phyloP scores from a whole-genome alignment of 2,329 filamentous ascomycete species.

The Talaromyces marneffei region DNA sequence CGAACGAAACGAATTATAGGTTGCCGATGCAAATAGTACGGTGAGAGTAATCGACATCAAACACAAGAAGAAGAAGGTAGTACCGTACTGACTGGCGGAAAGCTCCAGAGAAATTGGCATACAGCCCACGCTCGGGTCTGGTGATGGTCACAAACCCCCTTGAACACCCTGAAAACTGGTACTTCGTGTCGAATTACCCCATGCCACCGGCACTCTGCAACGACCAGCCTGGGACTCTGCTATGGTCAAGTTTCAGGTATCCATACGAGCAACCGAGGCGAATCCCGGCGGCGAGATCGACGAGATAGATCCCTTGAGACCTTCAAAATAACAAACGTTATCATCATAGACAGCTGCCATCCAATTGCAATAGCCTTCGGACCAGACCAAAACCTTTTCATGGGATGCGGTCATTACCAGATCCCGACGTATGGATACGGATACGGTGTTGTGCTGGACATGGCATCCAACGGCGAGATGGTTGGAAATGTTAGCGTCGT shows the following conservation, averaged over 20 bases:
- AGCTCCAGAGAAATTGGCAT: neutral
- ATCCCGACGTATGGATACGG: neutral
- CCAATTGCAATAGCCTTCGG: constrained; percentile 1
- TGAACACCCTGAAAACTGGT: neutral
- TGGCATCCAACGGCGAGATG: neutral
- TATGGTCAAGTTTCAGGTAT: neutral
- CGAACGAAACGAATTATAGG: neutral
- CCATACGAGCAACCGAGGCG: neutral
- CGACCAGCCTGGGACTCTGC: neutral
- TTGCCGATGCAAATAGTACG: neutral
- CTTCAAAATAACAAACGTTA: neutral
- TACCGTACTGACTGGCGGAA: neutral
- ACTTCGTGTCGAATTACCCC: neutral
- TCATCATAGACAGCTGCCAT: neutral
- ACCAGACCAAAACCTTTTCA: neutral
- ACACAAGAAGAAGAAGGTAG: neutral
- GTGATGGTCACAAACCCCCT: neutral
- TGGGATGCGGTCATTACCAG: neutral
- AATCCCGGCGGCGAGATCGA: constrained; percentile 1
- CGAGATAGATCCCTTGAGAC: neutral
- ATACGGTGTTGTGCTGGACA: neutral
- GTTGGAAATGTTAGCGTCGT: neutral
- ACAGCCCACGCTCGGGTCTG: neutral
- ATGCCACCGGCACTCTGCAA: neutral
- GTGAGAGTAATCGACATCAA: neutral